Base-by-base conservation (phyloP, 495 filamentous ascomycete genomes). In the Aspergillus campestris region DNA sequence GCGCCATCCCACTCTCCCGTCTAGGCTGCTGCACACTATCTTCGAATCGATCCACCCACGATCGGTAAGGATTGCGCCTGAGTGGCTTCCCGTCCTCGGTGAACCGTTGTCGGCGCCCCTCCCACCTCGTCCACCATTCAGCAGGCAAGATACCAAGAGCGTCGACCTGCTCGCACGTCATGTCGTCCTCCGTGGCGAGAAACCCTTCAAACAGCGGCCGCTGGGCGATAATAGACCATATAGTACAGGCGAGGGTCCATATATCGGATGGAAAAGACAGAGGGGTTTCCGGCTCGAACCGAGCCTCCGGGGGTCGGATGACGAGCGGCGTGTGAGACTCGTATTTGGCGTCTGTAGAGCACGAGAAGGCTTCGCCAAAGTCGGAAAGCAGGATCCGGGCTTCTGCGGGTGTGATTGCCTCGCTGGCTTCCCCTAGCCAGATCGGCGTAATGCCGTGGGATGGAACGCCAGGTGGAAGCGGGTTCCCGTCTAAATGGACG, bases 151-250 rank as follows among this genome's bases (percentile, higher is more conserved):
- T 29, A 15, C 65, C 64, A 34, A 69, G 60, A 8, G 49, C 38
- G 44, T 67, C 61, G n/a, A 71, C 56, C 35, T 67, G 63, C 42
- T 71, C 44, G 14, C 51, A 47, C 1, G 52, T 67, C 7, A 69
- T 64, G n/a, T 65, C 53, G 36, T 69, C 62, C 42, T 62, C 47
- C 0, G 50, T 56, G 3, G 41, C 51, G 36, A 47, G 28, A 11
- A 48, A 49, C 0, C 40, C 42, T 44, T 56, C 55, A n/a, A 57
- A 60, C 14, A 57, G 32, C 29, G 55, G 48, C 27, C 51, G 27
- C 33, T 55, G 49, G 5, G 30, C 51, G 29, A 60, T 36, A 8
- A 70, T 52, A 34, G 46, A 34, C 50, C 58, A 70, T 29, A 66
- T 61, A 0, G 57, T 47, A 42, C 63, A 67, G 3, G 57, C 62